A percentile compares a stretch with the other conserved stretches of the same genome.
These are phyloP conservation scores for Aspergillus indologenus DNA, from an alignment of 495 filamentous ascomycete genomes.

Conservation along the genomic window DNA sequence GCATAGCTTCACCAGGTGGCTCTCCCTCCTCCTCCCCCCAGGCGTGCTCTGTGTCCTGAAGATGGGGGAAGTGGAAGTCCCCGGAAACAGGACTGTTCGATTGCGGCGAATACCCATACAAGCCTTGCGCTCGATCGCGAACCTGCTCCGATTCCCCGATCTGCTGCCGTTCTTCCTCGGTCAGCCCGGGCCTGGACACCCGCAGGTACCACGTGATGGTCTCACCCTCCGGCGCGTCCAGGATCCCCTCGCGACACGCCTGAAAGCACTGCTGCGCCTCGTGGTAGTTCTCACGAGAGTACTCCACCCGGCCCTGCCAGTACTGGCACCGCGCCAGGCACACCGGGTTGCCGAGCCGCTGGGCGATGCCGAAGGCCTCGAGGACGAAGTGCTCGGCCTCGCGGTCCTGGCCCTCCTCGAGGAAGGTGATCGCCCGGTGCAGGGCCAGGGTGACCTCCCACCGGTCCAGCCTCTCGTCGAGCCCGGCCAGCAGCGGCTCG, in stretches of 20 bases:
- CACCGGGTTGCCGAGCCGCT: neutral
- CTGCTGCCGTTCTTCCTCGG: neutral
- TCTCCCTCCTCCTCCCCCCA: too few species aligned
- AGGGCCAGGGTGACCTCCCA: neutral
- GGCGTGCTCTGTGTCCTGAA: too few species aligned
- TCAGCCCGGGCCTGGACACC: neutral
- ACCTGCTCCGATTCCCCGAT: too few species aligned
- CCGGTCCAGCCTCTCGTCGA: neutral
- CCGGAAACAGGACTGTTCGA: too few species aligned
- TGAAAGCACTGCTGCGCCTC: slow-evolving; percentile 14
- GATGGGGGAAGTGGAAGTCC: neutral
- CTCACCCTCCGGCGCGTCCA: neutral
- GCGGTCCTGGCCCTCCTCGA: neutral
- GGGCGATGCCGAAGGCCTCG: slow-evolving; percentile 7
- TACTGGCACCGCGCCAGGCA: slow-evolving; percentile 16
- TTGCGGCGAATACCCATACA: too few species aligned
- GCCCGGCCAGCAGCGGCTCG: neutral
- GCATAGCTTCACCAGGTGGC: too few species aligned
- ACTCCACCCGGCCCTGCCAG: slow-evolving; percentile 22
- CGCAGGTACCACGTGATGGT: neutral
- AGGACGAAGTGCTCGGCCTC: slow-evolving; percentile 5
- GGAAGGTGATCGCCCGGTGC: neutral
- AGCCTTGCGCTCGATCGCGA: too few species aligned
- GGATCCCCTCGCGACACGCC: neutral
- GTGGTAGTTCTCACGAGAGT: slow-evolving; percentile 3